Evolutionary conservation across 129 eudicot genomes (phyloP).

Genomic region (carrot (Daucus carota)): DNA sequence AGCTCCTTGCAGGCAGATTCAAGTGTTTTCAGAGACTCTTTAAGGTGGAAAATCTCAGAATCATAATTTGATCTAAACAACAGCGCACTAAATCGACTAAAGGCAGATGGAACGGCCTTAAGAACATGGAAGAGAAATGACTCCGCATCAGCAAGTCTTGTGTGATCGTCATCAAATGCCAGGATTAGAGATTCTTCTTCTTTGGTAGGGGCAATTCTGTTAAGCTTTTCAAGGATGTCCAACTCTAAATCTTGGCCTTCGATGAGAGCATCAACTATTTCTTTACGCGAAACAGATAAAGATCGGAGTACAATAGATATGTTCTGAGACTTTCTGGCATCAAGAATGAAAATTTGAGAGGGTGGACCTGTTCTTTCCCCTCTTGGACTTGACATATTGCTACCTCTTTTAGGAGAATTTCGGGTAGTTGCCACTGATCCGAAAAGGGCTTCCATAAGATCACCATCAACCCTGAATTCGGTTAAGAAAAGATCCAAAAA

Average conservation of each 20-base stretch:
- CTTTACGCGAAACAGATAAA: conserved; percentile 50
- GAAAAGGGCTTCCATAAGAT: conserved; percentile 94
- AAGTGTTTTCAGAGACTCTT: conserved; percentile 45
- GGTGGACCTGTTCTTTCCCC: conserved; percentile 46
- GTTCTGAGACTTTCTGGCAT: conserved; percentile 70
- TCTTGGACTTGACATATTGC: conserved; percentile 25
- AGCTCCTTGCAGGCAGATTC: conserved; percentile 85
- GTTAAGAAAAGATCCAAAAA: background rate
- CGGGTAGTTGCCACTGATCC: conserved; percentile 72
- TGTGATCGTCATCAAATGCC: conserved; percentile 60
- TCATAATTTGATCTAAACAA: conserved; percentile 60
- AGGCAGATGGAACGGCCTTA: conserved; percentile 80
- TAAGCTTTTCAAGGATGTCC: conserved; percentile 73
- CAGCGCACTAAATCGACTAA: conserved; percentile 69
- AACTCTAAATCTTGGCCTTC: conserved; percentile 62
- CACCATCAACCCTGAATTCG: conserved; percentile 64
- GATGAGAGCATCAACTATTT: conserved; percentile 59
- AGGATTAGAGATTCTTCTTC: conserved; percentile 58
- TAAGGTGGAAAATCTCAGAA: conserved; percentile 48
- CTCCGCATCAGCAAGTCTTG: conserved; percentile 84
- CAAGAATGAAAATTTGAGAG: conserved; percentile 69
- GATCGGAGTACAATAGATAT: conserved; percentile 73
- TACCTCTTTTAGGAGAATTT: conserved; percentile 44
- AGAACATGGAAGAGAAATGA: conserved; percentile 82
- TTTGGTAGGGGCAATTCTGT: conserved; percentile 56